phyloP scores from a whole-genome alignment of 2,329 filamentous ascomycete genomes.

The Trichoderma guizhouense region DNA sequence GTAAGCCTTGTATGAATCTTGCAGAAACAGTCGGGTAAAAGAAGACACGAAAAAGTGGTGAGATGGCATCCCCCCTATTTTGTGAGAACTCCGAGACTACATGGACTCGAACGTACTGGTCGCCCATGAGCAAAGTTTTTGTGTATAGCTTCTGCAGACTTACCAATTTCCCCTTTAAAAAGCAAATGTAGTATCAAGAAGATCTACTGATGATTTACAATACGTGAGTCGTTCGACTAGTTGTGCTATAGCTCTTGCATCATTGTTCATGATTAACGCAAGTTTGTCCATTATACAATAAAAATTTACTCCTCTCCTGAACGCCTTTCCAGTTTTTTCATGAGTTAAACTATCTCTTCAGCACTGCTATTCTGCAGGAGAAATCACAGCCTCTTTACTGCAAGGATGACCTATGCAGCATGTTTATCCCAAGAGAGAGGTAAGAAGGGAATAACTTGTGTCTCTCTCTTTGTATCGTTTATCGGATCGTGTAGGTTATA shows the following conservation, averaged over 20 bases:
- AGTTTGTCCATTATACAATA: not conserved
- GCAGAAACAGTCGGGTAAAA: not conserved
- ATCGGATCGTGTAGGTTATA: not conserved
- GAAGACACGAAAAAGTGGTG: not conserved
- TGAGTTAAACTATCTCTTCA: not conserved
- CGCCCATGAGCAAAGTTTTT: not conserved
- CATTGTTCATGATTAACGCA: not conserved
- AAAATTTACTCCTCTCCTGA: not conserved
- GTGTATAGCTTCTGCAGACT: accelerated
- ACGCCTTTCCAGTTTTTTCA: accelerated
- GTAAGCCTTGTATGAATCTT: not conserved
- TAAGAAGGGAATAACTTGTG: not conserved
- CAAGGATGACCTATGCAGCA: no score
- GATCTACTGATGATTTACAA: not conserved
- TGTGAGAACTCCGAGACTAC: not conserved
- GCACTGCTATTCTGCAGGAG: not conserved
- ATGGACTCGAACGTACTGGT: not conserved
- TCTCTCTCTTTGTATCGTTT: not conserved
- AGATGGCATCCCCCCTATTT: not conserved
- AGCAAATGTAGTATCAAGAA: not conserved
- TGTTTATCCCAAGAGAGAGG: not conserved
- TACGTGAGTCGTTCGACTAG: not conserved
- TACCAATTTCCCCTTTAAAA: not conserved
- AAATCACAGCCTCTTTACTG: not conserved
- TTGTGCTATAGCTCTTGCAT: not conserved